Base-by-base conservation (phyloP, 257 asterid species). In the Solanum appendiculatum region DNA sequence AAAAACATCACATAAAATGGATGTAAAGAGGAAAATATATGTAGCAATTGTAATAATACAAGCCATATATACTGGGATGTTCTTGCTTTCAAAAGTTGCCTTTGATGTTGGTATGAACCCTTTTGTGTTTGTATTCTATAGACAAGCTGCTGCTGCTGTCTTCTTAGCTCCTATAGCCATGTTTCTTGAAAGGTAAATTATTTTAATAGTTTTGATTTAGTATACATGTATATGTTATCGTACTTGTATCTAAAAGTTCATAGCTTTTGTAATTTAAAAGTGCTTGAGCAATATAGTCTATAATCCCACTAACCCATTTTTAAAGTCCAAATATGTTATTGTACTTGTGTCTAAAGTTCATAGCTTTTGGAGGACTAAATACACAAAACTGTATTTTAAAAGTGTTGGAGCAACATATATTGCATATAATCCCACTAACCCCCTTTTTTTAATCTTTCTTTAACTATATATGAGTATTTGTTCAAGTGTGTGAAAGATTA, bases 61-160 rank as follows among this genome's bases (percentile, higher is more conserved):
- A 68, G 29, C 87, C 9, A 88, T 94, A 0, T 96, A 96, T 54
- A 95, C 98, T 1, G 98, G 95, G 27, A 93, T 94, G 91, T 95
- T 95, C 95, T 85, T 96, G 91, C 93, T 96, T 15, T 92, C 99
- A 1, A 96, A 95, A 90, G 92, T 93, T 86, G 98, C 99, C 11
- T 93, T 96, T 20, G 95, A 93, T 83, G 97, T 91, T 31, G 99
- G 99, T 6, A 95, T 95, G 98, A 95, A 91, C 81, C 89, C 99
- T 48, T 95, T 84, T 85, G 95, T 96, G 13, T 96, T 95, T 40
- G 97, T 96, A 85, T 94, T 94, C 92, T 96, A 96, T 63, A 92
- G 99, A 87, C 99, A 96, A 89, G 98, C 97, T 86, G 77, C 88
- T 86, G 99, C 99, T 5, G 89, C 99, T 68, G 91, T 95, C 74